Evolutionary conservation across 768 basidiomycete species (phyloP).

Genomic region (Wakefieldia striispora): DNA sequence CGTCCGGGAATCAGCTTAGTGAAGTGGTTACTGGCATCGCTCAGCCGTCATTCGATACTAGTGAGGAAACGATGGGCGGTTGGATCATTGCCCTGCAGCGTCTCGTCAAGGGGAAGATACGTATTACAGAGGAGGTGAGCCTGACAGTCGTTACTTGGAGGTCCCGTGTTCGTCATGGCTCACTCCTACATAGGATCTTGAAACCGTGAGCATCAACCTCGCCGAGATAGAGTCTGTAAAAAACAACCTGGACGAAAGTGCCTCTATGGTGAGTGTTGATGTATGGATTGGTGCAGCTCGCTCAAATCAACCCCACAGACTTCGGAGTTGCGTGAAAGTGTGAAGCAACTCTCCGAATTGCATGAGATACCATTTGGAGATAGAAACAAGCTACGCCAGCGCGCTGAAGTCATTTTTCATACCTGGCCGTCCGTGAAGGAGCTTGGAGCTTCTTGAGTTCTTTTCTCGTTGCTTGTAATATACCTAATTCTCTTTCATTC

Average conservation of each 20-base stretch:
- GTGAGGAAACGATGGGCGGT: slow-evolving; percentile 7
- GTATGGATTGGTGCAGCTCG: not conserved
- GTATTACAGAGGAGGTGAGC: slow-evolving; percentile 22
- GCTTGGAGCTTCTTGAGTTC: not conserved
- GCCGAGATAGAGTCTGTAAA: slow-evolving; percentile 31
- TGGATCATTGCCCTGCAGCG: slow-evolving; percentile 30
- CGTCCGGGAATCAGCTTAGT: not conserved
- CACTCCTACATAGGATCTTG: slow-evolving; percentile 19
- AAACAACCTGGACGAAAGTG: slow-evolving; percentile 4
- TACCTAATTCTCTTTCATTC: slow-evolving; percentile 3
- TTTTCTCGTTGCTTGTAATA: not conserved
- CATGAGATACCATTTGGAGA: slow-evolving; percentile 32
- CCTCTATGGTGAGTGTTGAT: slow-evolving; percentile 16
- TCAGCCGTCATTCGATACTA: not conserved
- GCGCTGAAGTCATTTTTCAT: slow-evolving; percentile 14
- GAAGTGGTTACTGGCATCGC: not conserved
- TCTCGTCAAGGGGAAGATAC: slow-evolving; percentile 29
- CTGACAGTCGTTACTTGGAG: not conserved
- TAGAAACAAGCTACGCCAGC: slow-evolving; percentile 24
- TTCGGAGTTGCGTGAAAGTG: slow-evolving; percentile 14
- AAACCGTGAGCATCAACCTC: slow-evolving; percentile 26
- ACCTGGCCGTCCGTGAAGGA: slow-evolving; percentile 12
- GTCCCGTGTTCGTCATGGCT: not conserved
- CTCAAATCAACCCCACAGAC: slow-evolving; percentile 11
- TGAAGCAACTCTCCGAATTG: slow-evolving; percentile 26